A percentile compares a stretch with the other conserved stretches of the same genome.
Conservation (phyloP, 2,329 filamentous ascomycete species). For the Aspergillus ustus region DNA sequence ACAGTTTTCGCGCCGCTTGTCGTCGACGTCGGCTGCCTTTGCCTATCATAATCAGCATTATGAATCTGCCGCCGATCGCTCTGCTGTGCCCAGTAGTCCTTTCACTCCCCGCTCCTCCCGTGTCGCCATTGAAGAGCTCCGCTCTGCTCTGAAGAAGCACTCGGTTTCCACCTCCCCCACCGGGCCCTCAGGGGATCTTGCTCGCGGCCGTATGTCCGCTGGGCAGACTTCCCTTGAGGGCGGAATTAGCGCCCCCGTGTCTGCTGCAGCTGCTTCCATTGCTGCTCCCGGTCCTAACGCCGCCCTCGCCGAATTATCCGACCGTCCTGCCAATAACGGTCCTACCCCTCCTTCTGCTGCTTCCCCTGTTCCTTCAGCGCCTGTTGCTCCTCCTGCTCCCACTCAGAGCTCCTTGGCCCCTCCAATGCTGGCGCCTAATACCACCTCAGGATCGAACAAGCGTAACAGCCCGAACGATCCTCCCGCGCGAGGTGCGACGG, state of each 20-base stretch:
- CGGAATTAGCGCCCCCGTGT: slow-evolving; percentile 30
- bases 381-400: slow-evolving; percentile 19
- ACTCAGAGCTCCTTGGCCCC: slow-evolving; percentile 23
- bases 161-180: slow-evolving; percentile 41
- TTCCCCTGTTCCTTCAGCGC: slow-evolving; percentile 22
- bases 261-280: slow-evolving; percentile 23
- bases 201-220: slow-evolving; percentile 41
- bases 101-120: slow-evolving; percentile 42
- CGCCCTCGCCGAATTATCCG: slow-evolving; percentile 18
- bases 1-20: slow-evolving; percentile 18
- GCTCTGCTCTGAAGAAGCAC: slow-evolving; percentile 44
- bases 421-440: slow-evolving; percentile 37
- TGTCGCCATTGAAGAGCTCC: slow-evolving; percentile 46
- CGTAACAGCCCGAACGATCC: slow-evolving; percentile 38
- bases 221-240: slow-evolving; percentile 39
- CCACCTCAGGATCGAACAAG: slow-evolving; percentile 37
- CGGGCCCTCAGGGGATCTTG: slow-evolving; percentile 39
- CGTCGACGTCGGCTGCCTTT: slow-evolving; percentile 16
- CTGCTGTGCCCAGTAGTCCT: slow-evolving; percentile 26
- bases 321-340: slow-evolving; percentile 18
- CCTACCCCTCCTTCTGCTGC: slow-evolving; percentile 16
- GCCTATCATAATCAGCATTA: slow-evolving; percentile 31
- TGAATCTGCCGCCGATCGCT: slow-evolving; percentile 35
- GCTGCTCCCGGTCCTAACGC: slow-evolving; percentile 19
- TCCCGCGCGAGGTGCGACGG: slow-evolving; percentile 29